A percentile compares a stretch with the other conserved stretches of the same genome.
Evolutionary conservation across 768 basidiomycete genomes (phyloP).

Genomic region (Xerocomus spinulosus): DNA sequence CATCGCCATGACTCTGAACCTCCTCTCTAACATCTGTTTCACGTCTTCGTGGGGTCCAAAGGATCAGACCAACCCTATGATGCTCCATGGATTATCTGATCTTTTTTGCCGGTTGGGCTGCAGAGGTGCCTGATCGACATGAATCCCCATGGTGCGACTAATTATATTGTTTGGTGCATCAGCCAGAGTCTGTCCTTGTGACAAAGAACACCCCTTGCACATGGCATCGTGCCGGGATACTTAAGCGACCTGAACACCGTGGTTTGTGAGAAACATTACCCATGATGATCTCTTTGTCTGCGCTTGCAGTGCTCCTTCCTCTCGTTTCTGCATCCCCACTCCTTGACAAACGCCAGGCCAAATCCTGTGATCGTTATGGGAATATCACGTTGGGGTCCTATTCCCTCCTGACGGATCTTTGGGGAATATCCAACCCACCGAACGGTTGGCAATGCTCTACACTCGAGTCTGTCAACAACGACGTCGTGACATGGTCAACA

Average conservation of each 20-base stretch:
- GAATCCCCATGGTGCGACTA: background rate
- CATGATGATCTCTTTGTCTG: slow-evolving; percentile 10
- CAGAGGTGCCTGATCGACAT: background rate
- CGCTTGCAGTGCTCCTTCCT: slow-evolving; percentile 17
- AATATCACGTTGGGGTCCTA: slow-evolving; percentile 42
- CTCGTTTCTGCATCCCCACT: slow-evolving; percentile 15
- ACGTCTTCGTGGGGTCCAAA: background rate
- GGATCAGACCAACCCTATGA: too few species aligned
- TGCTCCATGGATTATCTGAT: too few species aligned
- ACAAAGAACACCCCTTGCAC: background rate
- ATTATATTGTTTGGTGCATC: background rate
- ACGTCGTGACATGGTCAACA: slow-evolving; percentile 46
- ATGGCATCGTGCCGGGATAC: background rate
- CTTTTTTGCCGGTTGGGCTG: too few species aligned
- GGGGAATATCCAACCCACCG: slow-evolving; percentile 37
- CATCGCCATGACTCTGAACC: background rate
- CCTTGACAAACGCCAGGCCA: background rate
- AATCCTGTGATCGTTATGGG: slow-evolving; percentile 49
- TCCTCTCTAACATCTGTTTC: background rate
- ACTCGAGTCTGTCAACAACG: slow-evolving; percentile 40
- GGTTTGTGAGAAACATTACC: background rate
- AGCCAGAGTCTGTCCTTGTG: background rate
- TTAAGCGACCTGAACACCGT: slow-evolving; percentile 5
- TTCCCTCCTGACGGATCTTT: slow-evolving; percentile 47
- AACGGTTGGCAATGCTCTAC: slow-evolving; percentile 51